A percentile compares a stretch with the other conserved stretches of the same genome.
Evolutionary conservation across 257 asterid genomes (phyloP).

Genomic region (Jacaranda mimosifolia): DNA sequence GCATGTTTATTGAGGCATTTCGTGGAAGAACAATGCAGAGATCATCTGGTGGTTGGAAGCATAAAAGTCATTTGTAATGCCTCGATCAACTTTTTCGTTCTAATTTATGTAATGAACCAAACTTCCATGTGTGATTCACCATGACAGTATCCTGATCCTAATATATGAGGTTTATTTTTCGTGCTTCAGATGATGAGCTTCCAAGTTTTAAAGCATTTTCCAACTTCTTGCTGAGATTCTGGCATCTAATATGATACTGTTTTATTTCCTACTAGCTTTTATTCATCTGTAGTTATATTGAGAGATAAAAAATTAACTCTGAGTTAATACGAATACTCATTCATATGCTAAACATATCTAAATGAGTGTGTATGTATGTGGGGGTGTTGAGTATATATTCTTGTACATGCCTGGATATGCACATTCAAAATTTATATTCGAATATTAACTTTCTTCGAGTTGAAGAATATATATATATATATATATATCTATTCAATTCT

Average conservation of each 20-base stretch:
- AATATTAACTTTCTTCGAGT: no score
- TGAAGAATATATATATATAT: no score
- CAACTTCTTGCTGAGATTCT: not conserved
- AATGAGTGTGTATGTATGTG: no score
- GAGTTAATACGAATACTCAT: no score
- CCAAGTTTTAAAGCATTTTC: not conserved
- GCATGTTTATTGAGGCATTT: not conserved
- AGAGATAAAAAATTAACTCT: no score
- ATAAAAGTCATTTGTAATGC: not conserved
- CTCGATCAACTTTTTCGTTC: slow-evolving; percentile 9
- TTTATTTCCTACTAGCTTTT: no score
- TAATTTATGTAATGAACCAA: slow-evolving; percentile 25
- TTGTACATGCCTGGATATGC: no score
- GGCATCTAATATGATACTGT: not conserved
- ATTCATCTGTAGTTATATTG: no score
- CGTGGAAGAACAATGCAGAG: slow-evolving; percentile 10
- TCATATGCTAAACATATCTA: no score
- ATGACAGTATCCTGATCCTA: slow-evolving; percentile 21
- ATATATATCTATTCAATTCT: no score
- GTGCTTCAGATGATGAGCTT: not conserved
- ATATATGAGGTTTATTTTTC: slow-evolving; percentile 31
- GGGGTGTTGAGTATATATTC: no score
- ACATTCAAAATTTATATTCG: no score
- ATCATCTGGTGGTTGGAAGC: slow-evolving; percentile 17
- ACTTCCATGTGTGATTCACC: slow-evolving; percentile 26